These are phyloP conservation scores for Amanita thiersii DNA, from an alignment of 768 basidiomycete species.

Conservation along the genomic window DNA sequence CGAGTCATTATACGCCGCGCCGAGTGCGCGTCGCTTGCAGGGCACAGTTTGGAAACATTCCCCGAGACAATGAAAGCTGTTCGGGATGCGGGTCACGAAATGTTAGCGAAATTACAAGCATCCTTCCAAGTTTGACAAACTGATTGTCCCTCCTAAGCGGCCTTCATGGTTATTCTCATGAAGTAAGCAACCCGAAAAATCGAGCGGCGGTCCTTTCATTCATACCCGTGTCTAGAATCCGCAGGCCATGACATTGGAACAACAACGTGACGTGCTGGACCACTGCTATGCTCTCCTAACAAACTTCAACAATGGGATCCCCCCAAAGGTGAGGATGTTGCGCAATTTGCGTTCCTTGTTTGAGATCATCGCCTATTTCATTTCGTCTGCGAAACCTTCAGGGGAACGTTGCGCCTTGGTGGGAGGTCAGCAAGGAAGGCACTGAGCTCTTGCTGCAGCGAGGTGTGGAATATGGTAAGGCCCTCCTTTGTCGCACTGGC, in stretches of 20 bases:
- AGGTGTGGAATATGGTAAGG: constrained; percentile 65
- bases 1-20: background rate
- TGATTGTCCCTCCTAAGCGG: constrained; percentile 29
- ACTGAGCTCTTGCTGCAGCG: constrained; percentile 56
- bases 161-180: constrained; percentile 67
- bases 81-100: constrained; percentile 67
- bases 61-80: constrained; percentile 62
- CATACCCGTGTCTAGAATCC: constrained; percentile 41
- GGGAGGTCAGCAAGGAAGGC: constrained; percentile 68
- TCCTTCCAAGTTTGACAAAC: background rate
- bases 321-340: constrained; percentile 32
- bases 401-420: constrained; percentile 72
- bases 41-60: constrained; percentile 71
- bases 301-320: constrained; percentile 50
- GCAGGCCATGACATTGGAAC: constrained; percentile 45
- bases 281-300: constrained; percentile 59
- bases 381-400: too few relatives aligned
- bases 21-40: too few relatives aligned
- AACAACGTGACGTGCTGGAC: constrained; percentile 66
- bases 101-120: constrained; percentile 25
- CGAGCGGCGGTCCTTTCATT: background rate
- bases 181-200: constrained; percentile 24
- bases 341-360: too few relatives aligned
- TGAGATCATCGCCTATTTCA: background rate
- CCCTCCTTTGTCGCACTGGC: background rate